Percentiles rank a stretch among this genome's conserved stretches.
These are phyloP conservation scores for Eimeria sp. DNA, from an alignment of 169 alveolate genomes.

Conservation along the genomic window DNA sequence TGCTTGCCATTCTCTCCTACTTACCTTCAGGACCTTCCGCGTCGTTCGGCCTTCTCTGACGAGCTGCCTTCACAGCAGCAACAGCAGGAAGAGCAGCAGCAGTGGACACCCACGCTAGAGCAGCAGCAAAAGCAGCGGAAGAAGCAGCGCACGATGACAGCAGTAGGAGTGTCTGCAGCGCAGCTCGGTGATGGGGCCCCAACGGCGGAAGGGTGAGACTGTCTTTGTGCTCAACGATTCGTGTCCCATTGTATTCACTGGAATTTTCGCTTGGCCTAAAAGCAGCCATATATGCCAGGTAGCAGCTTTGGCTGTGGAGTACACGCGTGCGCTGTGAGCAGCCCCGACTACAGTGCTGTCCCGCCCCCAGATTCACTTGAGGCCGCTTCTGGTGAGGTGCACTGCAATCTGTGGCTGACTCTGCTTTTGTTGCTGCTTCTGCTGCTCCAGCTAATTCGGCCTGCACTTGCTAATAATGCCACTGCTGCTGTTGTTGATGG, in stretches of 20 bases:
- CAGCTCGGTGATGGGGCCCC: conserved; percentile 35
- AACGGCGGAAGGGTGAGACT: background rate
- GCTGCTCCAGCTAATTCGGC: background rate
- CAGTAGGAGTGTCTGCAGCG: conserved; percentile 1
- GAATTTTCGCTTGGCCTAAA: background rate
- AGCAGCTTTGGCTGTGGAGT: background rate
- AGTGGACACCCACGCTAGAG: conserved; percentile 36
- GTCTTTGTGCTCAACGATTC: background rate
- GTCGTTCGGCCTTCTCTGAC: conserved; percentile 68
- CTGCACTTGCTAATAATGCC: too few relatives aligned
- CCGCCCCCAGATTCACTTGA: conserved; percentile 62
- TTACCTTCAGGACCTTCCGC: conserved; percentile 41
- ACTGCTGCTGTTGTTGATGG: conserved; percentile 1
- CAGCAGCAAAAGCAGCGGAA: conserved; percentile 48
- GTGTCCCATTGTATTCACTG: background rate
- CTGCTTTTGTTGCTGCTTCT: conserved; percentile 12
- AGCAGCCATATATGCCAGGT: background rate
- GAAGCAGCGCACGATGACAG: conserved; percentile 34
- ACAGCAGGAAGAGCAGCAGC: conserved; percentile 52
- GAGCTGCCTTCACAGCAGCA: conserved; percentile 28
- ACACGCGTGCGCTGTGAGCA: background rate
- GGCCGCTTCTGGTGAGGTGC: background rate
- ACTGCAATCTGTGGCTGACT: background rate
- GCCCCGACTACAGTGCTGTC: conserved; percentile 48
- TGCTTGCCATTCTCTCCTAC: background rate